Conservation (phyloP, 352 stramenopile genomes). For the Proteromonas lacertae region DNA sequence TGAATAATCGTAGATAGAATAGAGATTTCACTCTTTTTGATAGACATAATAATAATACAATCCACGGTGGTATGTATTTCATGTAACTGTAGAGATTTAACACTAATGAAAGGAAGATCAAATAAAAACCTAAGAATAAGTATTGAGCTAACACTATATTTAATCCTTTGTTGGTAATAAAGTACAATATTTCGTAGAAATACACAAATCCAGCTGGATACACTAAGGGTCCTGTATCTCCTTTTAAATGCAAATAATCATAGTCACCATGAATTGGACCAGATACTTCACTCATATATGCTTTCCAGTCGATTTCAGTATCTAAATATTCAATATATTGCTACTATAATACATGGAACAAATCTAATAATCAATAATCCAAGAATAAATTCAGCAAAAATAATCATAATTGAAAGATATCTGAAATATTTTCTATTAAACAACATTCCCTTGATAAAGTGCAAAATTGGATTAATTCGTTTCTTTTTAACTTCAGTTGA, state of each 20-base stretch:
- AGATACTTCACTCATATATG: constrained; percentile 92
- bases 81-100: constrained; percentile 31
- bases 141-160: constrained; percentile 38
- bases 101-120: constrained; percentile 42
- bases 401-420: too few species aligned
- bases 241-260: constrained; percentile 71
- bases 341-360: too few species aligned
- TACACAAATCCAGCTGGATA: constrained; percentile 93
- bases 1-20: constrained; percentile 89
- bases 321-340: constrained; percentile 15
- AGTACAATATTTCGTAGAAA: constrained; percentile 58
- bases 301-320: constrained; percentile 95
- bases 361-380: too few species aligned
- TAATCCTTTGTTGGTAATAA: constrained; percentile 28
- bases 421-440: too few species aligned
- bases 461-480: too few species aligned
- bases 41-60: constrained; percentile 44
- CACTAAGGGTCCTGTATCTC: constrained; percentile 75
- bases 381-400: too few species aligned
- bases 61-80: constrained; percentile 4
- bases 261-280: constrained; percentile 54
- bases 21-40: constrained; percentile 88
- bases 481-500: too few species aligned
- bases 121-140: constrained; percentile 69
- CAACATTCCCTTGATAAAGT: too few species aligned